Base-by-base conservation (phyloP, 345 rosid species). In the Euphorbia tirucalli region DNA sequence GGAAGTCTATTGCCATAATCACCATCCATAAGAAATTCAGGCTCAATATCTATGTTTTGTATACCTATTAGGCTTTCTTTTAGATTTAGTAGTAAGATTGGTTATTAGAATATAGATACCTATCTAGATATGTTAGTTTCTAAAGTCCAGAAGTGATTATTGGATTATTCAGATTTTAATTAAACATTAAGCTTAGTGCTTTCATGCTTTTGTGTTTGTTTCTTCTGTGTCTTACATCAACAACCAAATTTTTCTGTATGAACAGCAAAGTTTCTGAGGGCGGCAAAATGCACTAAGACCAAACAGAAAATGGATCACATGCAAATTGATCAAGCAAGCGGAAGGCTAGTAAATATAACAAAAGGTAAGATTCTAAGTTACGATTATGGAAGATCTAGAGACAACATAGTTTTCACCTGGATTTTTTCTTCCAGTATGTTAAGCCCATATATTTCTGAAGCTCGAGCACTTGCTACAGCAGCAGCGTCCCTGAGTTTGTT, bases 381-480 rank as follows among this genome's bases (percentile, higher is more conserved):
- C 18, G 58, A 73, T 30, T 58, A 41, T 32, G 44, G 44, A 37
- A 69, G 58, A 41, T 52, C 16, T 32, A 13, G 49, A 57, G 66
- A 32, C 48, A 16, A 46, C 32, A 68, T 9, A 46, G 57, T 14
- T 44, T 46, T 73, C 69, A 73, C 90, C 88, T 90, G 96, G 70
- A 88, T 80, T 43, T 75, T 84, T 71, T 86, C 87, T 6, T 96
- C 87, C 35, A 88, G 88, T 35, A 92, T 70, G 35, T 84, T 81
- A 19, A 92, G 89, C 46, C 93, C 96, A 76, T 92, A 92, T 16
- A 92, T 78, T 70, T 87, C 87, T 8, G 93, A 86, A 63, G 96
- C 97, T 77, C 90, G 88, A 55, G 85, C 85, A 63, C 92, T 87
- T 3, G 97, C 96, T 30, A 92, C 71, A 11, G 83, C 93, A 49